Conservation (phyloP, 148 eudicot genomes). For the Amaranthus cruentus region DNA sequence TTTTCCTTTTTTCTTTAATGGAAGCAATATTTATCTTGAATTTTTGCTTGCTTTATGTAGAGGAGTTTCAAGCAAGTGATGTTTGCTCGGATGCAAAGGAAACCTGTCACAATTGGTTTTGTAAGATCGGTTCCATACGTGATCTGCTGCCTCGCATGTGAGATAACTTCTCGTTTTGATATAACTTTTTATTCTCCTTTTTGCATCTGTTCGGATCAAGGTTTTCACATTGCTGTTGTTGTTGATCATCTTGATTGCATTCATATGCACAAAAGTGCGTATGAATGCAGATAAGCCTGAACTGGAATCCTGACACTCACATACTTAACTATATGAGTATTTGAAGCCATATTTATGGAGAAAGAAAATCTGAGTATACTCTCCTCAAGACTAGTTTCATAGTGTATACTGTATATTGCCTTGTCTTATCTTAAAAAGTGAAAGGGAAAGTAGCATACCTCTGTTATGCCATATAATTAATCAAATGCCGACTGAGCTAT, state of each 20-base stretch:
- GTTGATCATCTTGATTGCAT: not conserved
- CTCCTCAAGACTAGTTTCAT: not conserved
- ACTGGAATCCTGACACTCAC: not conserved
- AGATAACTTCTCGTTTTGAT: conserved; percentile 14
- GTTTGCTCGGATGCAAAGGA: conserved; percentile 64
- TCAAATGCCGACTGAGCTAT: too few relatives aligned
- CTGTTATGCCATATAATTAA: not conserved
- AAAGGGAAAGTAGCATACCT: not conserved
- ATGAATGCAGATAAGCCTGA: not conserved
- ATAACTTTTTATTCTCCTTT: not conserved
- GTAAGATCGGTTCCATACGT: conserved; percentile 63
- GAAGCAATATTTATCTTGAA: conserved; percentile 13
- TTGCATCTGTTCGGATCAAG: not conserved
- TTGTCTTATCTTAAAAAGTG: not conserved
- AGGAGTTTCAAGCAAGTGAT: conserved; percentile 49
- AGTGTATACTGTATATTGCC: too few relatives aligned
- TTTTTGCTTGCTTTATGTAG: conserved; percentile 34
- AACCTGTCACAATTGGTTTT: conserved; percentile 74
- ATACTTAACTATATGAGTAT: not conserved
- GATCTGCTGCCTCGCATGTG: conserved; percentile 89
- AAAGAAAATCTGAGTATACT: not conserved
- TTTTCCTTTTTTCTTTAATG: not conserved
- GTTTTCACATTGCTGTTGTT: not conserved
- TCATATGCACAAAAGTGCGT: not conserved
- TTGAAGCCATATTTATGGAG: not conserved